These are phyloP conservation scores for Vachellia collinsii DNA, from an alignment of 306 rosid species.

Conservation along the genomic window DNA sequence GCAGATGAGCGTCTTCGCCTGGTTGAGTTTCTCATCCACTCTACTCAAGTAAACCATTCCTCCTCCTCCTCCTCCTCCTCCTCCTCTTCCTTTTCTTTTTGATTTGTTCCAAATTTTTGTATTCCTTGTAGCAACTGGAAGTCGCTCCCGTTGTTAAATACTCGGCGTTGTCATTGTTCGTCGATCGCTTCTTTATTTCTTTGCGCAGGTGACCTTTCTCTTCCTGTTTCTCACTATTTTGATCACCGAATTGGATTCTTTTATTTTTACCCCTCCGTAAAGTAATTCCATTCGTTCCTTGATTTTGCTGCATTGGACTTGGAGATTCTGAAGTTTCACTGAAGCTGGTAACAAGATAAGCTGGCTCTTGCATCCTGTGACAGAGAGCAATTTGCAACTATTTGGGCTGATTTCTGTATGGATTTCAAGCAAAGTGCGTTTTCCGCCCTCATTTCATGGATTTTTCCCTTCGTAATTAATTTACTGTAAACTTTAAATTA, in stretches of 20 bases:
- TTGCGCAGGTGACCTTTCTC: constrained; percentile 46
- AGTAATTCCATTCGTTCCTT: not conserved
- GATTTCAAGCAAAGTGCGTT: constrained; percentile 83
- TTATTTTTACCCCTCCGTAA: not conserved
- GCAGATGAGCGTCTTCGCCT: constrained; percentile 44
- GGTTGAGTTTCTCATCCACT: constrained; percentile 64
- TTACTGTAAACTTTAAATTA: not conserved
- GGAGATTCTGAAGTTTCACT: constrained; percentile 35
- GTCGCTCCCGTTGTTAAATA: constrained; percentile 67
- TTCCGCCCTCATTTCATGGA: not conserved
- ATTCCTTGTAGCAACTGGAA: constrained; percentile 48
- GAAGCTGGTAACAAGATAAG: constrained; percentile 26
- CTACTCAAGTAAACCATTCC: constrained; percentile 52
- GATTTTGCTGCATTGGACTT: not conserved
- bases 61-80: not conserved
- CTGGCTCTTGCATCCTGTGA: constrained; percentile 76
- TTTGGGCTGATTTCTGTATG: constrained; percentile 83
- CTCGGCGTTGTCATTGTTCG: constrained; percentile 71
- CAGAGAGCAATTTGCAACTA: constrained; percentile 71
- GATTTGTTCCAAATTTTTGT: not conserved
- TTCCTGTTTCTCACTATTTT: not conserved
- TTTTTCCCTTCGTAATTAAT: not conserved
- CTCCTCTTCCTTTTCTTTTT: not conserved
- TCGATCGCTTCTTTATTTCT: constrained; percentile 63
- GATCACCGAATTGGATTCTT: not conserved